Evolutionary conservation across 1,139 yeast species (phyloP).

Genomic region (Pichia sp.): DNA sequence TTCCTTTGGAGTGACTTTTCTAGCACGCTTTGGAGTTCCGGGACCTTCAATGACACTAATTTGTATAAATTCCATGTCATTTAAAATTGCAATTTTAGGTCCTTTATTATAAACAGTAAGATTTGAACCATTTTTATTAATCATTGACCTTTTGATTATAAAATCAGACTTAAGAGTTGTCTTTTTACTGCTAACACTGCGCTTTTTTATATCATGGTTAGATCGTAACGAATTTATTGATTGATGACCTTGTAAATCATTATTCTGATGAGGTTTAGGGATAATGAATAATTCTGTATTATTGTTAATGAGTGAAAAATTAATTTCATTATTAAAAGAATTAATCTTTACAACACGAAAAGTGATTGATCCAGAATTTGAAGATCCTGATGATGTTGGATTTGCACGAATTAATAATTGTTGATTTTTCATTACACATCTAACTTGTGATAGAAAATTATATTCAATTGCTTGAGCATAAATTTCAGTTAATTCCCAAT

Average conservation of each 20-base stretch:
- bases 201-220: slow-evolving; percentile 25
- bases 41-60: slow-evolving; percentile 59
- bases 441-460: slow-evolving; percentile 67
- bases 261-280: slow-evolving; percentile 42
- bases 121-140: slow-evolving; percentile 24
- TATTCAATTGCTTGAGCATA: slow-evolving; percentile 76
- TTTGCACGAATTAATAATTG: slow-evolving; percentile 68
- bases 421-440: slow-evolving; percentile 63
- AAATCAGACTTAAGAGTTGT: slow-evolving; percentile 9
- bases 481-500: slow-evolving; percentile 87
- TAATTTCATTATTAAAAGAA: slow-evolving; percentile 44
- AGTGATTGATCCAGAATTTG: slow-evolving; percentile 47
- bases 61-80: slow-evolving; percentile 43
- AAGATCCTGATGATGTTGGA: slow-evolving; percentile 37
- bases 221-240: too few species aligned
- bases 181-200: slow-evolving; percentile 32
- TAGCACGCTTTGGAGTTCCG: slow-evolving; percentile 25
- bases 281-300: slow-evolving; percentile 79
- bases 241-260: too few species aligned
- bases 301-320: slow-evolving; percentile 42
- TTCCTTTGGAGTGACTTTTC: slow-evolving; percentile 9
- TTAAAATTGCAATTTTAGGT: slow-evolving; percentile 24
- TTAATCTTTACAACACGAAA: slow-evolving; percentile 48
- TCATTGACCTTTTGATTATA: slow-evolving; percentile 24
- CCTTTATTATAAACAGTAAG: slow-evolving; percentile 7